phyloP scores from a whole-genome alignment of 495 filamentous ascomycete genomes.

The Hypomontagnella submonticulosa region DNA sequence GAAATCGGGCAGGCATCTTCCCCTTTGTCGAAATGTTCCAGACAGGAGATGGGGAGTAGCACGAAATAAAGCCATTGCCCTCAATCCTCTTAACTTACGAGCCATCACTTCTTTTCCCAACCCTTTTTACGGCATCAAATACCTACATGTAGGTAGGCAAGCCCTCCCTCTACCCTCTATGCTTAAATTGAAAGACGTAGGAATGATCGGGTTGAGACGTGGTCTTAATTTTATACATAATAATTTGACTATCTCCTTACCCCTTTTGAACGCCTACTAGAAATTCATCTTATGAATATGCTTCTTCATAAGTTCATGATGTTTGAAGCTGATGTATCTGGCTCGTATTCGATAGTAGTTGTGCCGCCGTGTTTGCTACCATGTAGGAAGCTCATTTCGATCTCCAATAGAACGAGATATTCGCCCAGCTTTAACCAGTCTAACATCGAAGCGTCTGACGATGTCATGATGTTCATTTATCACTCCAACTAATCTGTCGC shows the following conservation, averaged over 20 bases:
- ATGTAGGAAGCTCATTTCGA: constrained; percentile 1
- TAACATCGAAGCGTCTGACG: not conserved
- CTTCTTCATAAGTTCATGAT: not conserved
- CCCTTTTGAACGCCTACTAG: not conserved
- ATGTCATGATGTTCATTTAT: constrained; percentile 37
- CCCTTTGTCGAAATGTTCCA: no score
- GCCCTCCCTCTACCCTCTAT: no score
- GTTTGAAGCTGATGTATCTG: not conserved
- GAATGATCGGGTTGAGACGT: no score
- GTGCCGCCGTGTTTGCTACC: not conserved
- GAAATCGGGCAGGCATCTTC: no score
- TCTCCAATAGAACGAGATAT: not conserved
- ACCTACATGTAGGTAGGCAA: no score
- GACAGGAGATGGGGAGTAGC: no score
- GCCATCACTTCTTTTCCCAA: no score
- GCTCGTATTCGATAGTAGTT: not conserved
- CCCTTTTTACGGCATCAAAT: no score
- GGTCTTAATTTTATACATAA: constrained; percentile 14
- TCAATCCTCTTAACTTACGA: no score
- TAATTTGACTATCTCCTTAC: not conserved
- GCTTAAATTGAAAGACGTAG: no score
- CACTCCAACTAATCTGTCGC: constrained; percentile 56
- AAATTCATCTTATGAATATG: not conserved
- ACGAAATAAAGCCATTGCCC: no score
- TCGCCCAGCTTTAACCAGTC: not conserved